Base-by-base conservation (phyloP, 257 asterid genomes). In the Lycium barbarum region DNA sequence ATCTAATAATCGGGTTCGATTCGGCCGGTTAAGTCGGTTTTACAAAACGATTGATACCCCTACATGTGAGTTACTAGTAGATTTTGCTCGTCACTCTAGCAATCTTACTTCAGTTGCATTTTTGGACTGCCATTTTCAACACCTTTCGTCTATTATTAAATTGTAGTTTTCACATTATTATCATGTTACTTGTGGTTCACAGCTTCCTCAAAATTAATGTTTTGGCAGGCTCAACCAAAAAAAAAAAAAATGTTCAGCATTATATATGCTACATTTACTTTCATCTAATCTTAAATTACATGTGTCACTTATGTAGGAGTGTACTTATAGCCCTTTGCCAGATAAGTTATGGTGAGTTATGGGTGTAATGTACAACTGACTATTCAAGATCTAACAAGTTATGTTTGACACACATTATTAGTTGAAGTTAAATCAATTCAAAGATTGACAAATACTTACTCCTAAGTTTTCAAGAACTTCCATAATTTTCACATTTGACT, bases 101-200 rank as follows among this genome's bases (percentile, higher is more conserved):
- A 43, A 72, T 72, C 9, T 26, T 18, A 43, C 57, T 18, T n/a
- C 4, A 72, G 58, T n/a, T 72, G 58, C 17, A 45, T n/a, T 72
- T 43, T 72, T 58, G 80, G 45, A 43, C 22, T 9, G 33, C 18
- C 36, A 43, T 17, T 17, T 58, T 58, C 26, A 58, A 58, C 65
- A 17, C 20, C 22, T 51, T 51, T 51, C 55, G 3, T 51, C 12
- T 51, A 5, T 2, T 10, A 17, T 26, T 35, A 26, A 26, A 0
- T 26, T 65, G 43, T 65, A 12, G 43, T 66, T 78, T 78, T 78
- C 65, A 53, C 82, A 78, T 33, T 76, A 14, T 22, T 51, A 3
- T 51, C 82, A 51, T 13, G 63, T 26, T 76, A 51, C 47, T 76
- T 78, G 8, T 51, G 65, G 65, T 53, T 15, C 82, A 78, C 82